These are phyloP conservation scores for Mycena leptocephala DNA, from an alignment of 768 basidiomycete species.

Conservation along the genomic window DNA sequence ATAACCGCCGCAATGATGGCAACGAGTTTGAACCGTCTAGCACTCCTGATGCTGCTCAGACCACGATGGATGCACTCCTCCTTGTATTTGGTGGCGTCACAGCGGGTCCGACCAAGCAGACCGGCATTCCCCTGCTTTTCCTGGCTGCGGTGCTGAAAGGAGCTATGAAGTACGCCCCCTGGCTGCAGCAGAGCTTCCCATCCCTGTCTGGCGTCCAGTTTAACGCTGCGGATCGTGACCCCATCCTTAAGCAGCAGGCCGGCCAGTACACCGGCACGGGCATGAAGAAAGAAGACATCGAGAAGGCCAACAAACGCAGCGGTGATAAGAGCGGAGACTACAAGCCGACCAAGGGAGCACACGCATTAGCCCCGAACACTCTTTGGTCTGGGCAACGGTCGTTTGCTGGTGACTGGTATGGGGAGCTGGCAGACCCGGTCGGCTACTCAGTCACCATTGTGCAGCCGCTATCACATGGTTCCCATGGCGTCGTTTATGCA, in stretches of 20 bases:
- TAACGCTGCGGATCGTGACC: background rate
- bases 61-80: background rate
- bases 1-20: slow-evolving; percentile 3
- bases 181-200: background rate
- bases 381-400: background rate
- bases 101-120: too few species aligned
- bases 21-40: background rate
- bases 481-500: background rate
- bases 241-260: background rate
- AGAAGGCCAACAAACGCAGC: background rate
- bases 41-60: too few species aligned
- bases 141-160: background rate
- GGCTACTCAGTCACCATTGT: background rate
- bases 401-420: background rate
- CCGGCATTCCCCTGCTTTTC: slow-evolving; percentile 9
- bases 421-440: background rate
- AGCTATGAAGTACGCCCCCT: background rate
- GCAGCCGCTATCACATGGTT: background rate
- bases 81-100: background rate
- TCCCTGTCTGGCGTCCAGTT: background rate
- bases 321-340: background rate
- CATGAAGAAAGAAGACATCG: slow-evolving; percentile 3
- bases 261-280: background rate
- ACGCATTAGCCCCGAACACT: background rate
- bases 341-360: background rate